phyloP scores from a whole-genome alignment of 805 yeast genomes.

The Yamadazyma endophytica region DNA sequence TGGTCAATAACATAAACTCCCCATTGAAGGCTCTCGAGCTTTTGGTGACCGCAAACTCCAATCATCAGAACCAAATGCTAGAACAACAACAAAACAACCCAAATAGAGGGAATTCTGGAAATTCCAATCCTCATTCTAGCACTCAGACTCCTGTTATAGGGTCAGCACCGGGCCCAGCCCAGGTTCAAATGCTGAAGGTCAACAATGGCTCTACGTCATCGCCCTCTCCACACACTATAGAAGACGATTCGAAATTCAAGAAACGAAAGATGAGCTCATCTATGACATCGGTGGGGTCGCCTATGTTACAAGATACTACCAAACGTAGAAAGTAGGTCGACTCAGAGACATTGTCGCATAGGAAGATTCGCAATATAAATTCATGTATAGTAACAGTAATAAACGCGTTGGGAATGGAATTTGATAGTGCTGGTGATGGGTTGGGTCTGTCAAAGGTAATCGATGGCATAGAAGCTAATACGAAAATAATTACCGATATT shows the following conservation, averaged over 20 bases:
- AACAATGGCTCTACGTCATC: constrained; percentile 1
- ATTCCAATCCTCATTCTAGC: neutral
- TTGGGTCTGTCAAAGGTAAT: no score
- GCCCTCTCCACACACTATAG: constrained; percentile 11
- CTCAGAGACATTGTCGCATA: no score
- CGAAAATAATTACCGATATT: no score
- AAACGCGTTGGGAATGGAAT: no score
- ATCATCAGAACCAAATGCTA: constrained; percentile 16
- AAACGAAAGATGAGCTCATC: constrained; percentile 9
- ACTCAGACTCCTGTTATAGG: no score
- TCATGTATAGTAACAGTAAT: neutral
- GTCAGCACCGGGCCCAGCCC: constrained; percentile 7
- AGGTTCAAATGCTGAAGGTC: neutral
- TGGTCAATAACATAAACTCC: constrained; percentile 42
- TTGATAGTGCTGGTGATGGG: no score
- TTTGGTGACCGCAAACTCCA: constrained; percentile 23
- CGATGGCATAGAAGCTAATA: no score
- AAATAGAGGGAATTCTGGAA: constrained; percentile 1
- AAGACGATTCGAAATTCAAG: constrained; percentile 9
- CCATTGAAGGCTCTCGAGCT: constrained; percentile 54
- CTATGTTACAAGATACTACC: constrained; percentile 1
- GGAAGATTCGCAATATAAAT: neutral
- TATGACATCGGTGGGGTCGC: constrained; percentile 6
- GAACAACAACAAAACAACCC: constrained; percentile 9
- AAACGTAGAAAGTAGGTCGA: constrained; percentile 7